A percentile compares a stretch with the other conserved stretches of the same genome.
phyloP scores from a whole-genome alignment of 139 green algal species.

The Limnomonas spitsbergensis region DNA sequence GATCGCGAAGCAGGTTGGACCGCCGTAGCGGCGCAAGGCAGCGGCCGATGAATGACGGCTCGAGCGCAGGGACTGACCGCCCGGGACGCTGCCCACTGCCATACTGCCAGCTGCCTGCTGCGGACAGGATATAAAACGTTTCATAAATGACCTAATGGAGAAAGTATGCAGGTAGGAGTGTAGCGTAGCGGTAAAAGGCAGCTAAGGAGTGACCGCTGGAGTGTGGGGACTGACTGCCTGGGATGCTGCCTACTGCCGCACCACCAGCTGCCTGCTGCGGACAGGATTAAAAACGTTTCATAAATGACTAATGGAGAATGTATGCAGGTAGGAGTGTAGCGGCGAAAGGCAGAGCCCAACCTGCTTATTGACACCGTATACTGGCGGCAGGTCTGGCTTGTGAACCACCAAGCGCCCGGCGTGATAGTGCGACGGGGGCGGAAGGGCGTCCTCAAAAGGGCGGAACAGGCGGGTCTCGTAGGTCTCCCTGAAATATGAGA shows the following conservation, averaged over 20 bases:
- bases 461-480: conserved; percentile 76
- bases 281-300: no score
- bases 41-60: conserved; percentile 24
- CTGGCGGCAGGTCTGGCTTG: conserved; percentile 64
- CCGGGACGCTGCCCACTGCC: conserved; percentile 14
- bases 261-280: no score
- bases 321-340: no score
- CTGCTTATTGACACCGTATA: conserved; percentile 37
- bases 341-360: no score
- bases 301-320: no score
- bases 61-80: conserved; percentile 31
- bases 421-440: conserved; percentile 71
- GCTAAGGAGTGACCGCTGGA: no score
- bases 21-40: conserved; percentile 57
- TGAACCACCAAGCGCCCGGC: conserved; percentile 70
- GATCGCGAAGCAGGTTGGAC: conserved; percentile 76
- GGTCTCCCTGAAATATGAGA: conserved; percentile 50
- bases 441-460: conserved; percentile 79
- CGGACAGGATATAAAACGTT: no score
- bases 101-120: neutral
- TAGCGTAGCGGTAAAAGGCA: no score
- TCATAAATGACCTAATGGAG: no score
- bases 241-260: no score
- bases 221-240: no score
- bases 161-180: no score